These are phyloP conservation scores for Citrus inodora DNA, from an alignment of 345 rosid genomes.

Conservation along the genomic window DNA sequence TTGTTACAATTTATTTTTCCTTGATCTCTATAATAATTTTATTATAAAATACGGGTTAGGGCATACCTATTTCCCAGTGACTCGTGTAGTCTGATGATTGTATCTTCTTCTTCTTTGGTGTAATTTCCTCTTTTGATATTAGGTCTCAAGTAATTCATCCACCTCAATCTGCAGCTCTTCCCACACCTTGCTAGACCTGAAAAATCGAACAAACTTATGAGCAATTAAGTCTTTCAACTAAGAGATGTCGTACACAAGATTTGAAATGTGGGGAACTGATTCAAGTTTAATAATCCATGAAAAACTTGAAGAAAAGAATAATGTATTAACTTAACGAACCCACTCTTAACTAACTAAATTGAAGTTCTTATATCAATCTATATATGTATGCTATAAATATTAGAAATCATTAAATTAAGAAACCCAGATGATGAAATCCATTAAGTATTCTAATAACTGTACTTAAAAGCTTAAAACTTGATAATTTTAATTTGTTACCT, in stretches of 20 bases:
- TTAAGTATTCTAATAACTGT: not conserved
- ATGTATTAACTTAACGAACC: too few relatives aligned
- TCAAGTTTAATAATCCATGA: not conserved
- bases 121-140: slow-evolving; percentile 54
- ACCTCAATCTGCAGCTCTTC: slow-evolving; percentile 61
- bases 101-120: slow-evolving; percentile 49
- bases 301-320: not conserved
- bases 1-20: not conserved
- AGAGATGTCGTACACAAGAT: not conserved
- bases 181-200: slow-evolving; percentile 60
- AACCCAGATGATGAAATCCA: too few relatives aligned
- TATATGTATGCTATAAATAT: too few relatives aligned
- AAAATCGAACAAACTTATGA: not conserved
- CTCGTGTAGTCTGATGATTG: slow-evolving; percentile 34
- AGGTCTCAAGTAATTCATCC: slow-evolving; percentile 63
- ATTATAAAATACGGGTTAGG: too few relatives aligned
- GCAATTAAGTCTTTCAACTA: not conserved
- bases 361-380: not conserved
- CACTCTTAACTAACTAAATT: not conserved
- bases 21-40: not conserved
- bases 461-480: not conserved
- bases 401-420: too few relatives aligned
- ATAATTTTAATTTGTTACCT: slow-evolving; percentile 23
- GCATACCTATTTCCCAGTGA: slow-evolving; percentile 45
- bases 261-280: not conserved